Conservation (phyloP, 768 basidiomycete species). For the Rhizopogon vinicolor region DNA sequence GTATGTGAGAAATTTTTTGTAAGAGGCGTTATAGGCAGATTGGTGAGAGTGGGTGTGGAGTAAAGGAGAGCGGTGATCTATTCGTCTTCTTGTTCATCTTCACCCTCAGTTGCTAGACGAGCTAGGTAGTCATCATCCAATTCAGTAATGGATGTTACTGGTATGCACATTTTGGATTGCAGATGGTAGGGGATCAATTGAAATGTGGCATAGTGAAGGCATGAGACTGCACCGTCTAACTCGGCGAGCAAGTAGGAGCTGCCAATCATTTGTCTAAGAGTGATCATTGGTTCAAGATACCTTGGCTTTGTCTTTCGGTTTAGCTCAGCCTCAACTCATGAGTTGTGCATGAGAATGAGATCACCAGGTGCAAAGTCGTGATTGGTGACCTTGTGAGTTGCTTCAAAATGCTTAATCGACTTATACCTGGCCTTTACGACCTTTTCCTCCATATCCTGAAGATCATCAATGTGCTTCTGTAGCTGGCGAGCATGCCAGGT, state of each 20-base stretch:
- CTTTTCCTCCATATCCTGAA: neutral
- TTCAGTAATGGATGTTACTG: neutral
- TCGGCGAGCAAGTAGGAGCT: conserved; percentile 20
- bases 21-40: too few relatives aligned
- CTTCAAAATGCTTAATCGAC: neutral
- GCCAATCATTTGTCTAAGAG: conserved; percentile 12
- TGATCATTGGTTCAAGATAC: conserved; percentile 21
- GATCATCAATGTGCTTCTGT: neutral
- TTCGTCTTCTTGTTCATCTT: neutral
- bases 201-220: neutral
- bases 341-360: neutral
- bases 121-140: neutral
- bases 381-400: neutral
- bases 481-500: neutral
- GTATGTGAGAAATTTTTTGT: too few relatives aligned
- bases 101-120: neutral
- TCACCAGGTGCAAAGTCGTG: neutral
- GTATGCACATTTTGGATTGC: fast-evolving
- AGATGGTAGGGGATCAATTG: neutral
- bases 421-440: neutral
- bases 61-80: too few relatives aligned
- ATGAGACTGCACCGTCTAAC: conserved; percentile 14
- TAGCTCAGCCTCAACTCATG: neutral
- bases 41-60: too few relatives aligned
- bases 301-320: conserved; percentile 16